Evolutionary conservation across 2,329 filamentous ascomycete species (phyloP), one percentile per base, ranked within the genome.

Genomic region (Beauveria pseudobassiana): DNA sequence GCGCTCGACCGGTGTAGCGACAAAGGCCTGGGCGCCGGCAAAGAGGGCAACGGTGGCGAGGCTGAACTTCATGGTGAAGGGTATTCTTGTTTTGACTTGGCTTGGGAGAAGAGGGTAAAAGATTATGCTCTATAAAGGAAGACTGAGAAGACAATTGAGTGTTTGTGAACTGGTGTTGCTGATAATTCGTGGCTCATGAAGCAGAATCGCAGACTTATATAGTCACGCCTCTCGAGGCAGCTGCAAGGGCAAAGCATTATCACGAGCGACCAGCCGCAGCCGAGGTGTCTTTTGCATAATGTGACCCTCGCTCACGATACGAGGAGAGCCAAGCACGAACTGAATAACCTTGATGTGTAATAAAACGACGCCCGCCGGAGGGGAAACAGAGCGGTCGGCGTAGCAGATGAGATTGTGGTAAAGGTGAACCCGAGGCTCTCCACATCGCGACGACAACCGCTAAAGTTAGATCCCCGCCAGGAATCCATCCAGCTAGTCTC

Each of bases 11-110:
- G 58, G 58, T 3, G 58, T 51, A 46, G 62, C 62, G 28, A 63
- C 62, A 30, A 62, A 50, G 59, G 59, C 62, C 22, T 45, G 49
- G 46, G 62, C 54, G 34, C 61, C 52, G 40, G 50, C 55, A 43
- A 58, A 34, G 62, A 64, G 60, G 51, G 63, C 45, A 52, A 56
- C 28, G 9, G 58, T 40, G 55, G 52, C 24, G n/a, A 64, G 5
- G 38, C 53, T 58, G 60, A 64, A 64, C 60, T 62, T 62, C 63
- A 64, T 60, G 16, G 24, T 53, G 26, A 16, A 5, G 14, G n/a
- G 34, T 38, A 5, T 38, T 38, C 38, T 8, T 34, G 12, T 38
- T 43, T 49, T 49, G 43, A 28, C 30, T 24, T 18, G 24, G 14
- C 8, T 38, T 24, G 7, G 14, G 30, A 22, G 12, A 20, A 40